Conservation (phyloP, 2,329 filamentous ascomycete genomes). For the Ploettnerulaceae sp. region DNA sequence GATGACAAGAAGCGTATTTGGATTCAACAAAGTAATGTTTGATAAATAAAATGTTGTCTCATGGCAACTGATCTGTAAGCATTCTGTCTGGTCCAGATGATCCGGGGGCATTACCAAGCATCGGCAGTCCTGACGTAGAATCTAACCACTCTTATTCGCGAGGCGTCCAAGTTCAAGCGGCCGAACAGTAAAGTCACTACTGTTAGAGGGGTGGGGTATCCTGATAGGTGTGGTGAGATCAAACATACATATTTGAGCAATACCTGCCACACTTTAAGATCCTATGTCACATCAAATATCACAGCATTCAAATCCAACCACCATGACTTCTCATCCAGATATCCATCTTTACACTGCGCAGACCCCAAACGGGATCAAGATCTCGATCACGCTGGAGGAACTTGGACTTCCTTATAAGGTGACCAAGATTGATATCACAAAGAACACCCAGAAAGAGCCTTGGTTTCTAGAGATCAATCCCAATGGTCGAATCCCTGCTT, state of each 20-base stretch:
- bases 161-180: not conserved
- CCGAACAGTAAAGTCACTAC: constrained; percentile 5
- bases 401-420: constrained; percentile 77
- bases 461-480: constrained; percentile 93
- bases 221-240: no score
- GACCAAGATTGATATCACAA: constrained; percentile 48
- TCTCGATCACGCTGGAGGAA: constrained; percentile 82
- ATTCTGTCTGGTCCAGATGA: no score
- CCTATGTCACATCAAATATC: constrained; percentile 20
- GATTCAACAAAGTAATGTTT: no score
- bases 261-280: no score
- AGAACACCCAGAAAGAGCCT: constrained; percentile 63
- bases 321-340: constrained; percentile 38
- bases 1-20: no score
- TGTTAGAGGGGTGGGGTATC: not conserved
- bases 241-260: no score
- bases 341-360: constrained; percentile 50
- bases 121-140: not conserved
- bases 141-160: constrained; percentile 3
- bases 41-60: no score
- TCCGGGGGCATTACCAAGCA: constrained; percentile 13
- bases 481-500: constrained; percentile 83
- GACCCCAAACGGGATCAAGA: constrained; percentile 88
- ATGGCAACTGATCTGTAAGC: no score
- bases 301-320: constrained; percentile 29